Percentiles rank a stretch among this genome's conserved stretches.
Evolutionary conservation across 495 filamentous ascomycete genomes (phyloP).

Genomic region (Eremomyces bilateralis): DNA sequence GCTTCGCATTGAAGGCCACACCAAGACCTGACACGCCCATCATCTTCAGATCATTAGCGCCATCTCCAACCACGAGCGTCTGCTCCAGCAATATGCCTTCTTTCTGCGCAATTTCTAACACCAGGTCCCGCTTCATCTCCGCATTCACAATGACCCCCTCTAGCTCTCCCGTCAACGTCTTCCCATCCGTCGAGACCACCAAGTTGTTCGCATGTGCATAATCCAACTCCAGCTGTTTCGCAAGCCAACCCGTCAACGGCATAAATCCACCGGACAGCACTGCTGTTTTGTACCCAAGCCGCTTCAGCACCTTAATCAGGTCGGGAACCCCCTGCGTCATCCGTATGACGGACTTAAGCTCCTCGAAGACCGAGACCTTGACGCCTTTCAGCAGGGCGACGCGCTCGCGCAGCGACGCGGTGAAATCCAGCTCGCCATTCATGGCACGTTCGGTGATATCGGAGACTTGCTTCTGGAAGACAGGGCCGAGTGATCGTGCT

Average conservation of each 20-base stretch:
- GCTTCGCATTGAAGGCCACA: conserved; percentile 87
- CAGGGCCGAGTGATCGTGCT: conserved; percentile 55
- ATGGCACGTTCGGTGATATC: conserved; percentile 83
- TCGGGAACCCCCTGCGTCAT: conserved; percentile 63
- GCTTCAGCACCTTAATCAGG: conserved; percentile 48
- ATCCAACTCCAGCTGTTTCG: conserved; percentile 57
- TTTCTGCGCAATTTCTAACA: conserved; percentile 53
- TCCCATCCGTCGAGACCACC: conserved; percentile 38
- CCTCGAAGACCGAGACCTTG: conserved; percentile 56
- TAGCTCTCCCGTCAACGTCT: conserved; percentile 62
- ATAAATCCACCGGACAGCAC: conserved; percentile 84
- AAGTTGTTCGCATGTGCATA: conserved; percentile 74
- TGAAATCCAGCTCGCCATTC: conserved; percentile 93
- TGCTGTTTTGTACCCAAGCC: conserved; percentile 59
- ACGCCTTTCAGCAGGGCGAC: conserved; percentile 64
- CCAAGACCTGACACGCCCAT: conserved; percentile 72
- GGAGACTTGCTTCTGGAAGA: conserved; percentile 44
- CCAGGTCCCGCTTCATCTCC: conserved; percentile 51
- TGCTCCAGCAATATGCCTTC: conserved; percentile 52
- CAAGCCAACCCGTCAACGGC: conserved; percentile 72
- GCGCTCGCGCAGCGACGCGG: conserved; percentile 53
- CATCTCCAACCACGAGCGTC: conserved; percentile 74
- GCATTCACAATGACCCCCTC: conserved; percentile 62
- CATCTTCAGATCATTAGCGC: conserved; percentile 90
- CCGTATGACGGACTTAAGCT: conserved; percentile 47